phyloP scores from a whole-genome alignment of 805 yeast species.

The Zygosaccharomyces kombuchaensis region DNA sequence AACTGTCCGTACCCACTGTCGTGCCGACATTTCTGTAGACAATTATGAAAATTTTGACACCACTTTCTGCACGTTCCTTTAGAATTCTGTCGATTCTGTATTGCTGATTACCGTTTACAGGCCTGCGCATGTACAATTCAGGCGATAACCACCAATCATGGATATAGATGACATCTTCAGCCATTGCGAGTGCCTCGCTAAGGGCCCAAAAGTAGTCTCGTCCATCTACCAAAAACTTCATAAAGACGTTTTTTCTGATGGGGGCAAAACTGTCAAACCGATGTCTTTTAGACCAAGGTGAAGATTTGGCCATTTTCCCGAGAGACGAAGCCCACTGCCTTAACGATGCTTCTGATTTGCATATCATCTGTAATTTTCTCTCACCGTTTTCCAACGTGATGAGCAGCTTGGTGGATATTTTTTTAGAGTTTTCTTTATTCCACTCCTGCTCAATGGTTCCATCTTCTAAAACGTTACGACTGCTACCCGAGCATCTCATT shows the following conservation, averaged over 20 bases:
- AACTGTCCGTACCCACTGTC: constrained; percentile 88
- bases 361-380: constrained; percentile 68
- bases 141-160: constrained; percentile 99
- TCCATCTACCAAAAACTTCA: constrained; percentile 96
- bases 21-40: constrained; percentile 91
- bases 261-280: constrained; percentile 94
- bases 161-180: constrained; percentile 85
- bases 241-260: constrained; percentile 73
- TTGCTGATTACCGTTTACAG: constrained; percentile 91
- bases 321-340: constrained; percentile 74
- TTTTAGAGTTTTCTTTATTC: constrained; percentile 31
- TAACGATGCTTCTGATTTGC: constrained; percentile 60
- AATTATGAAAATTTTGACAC: constrained; percentile 88
- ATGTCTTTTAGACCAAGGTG: constrained; percentile 69
- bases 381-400: constrained; percentile 68
- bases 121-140: constrained; percentile 86
- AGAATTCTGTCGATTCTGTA: constrained; percentile 87
- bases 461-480: constrained; percentile 23
- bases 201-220: constrained; percentile 97
- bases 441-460: constrained; percentile 26
- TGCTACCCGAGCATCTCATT: constrained; percentile 44
- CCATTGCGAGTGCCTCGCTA: constrained; percentile 87
- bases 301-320: constrained; percentile 57
- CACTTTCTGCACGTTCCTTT: constrained; percentile 87
- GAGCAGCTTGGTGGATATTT: constrained; percentile 50